Conservation (phyloP, 129 eudicot genomes). For the Chrysanthemum lavandulifolium region DNA sequence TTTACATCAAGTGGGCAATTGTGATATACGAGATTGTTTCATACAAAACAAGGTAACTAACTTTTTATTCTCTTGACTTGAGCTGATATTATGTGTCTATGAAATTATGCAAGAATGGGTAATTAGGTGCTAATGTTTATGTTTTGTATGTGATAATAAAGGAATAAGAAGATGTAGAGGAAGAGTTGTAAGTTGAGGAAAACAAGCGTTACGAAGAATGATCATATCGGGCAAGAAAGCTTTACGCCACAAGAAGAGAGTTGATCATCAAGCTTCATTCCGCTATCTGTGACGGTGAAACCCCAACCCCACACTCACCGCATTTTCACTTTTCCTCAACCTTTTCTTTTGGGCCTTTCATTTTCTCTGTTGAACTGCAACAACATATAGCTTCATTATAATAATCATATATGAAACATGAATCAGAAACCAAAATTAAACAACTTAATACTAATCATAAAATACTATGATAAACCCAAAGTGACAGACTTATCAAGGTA, state of each 20-base stretch:
- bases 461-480: too few relatives aligned
- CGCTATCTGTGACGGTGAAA: constrained; percentile 80
- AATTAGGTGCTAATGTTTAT: constrained; percentile 5
- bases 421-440: too few relatives aligned
- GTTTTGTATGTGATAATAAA: constrained; percentile 24
- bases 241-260: constrained; percentile 92
- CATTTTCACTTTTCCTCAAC: too few relatives aligned
- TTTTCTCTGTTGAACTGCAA: too few relatives aligned
- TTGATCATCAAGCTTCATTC: constrained; percentile 81
- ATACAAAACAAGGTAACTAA: constrained; percentile 57
- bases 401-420: too few relatives aligned
- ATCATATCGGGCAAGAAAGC: constrained; percentile 47
- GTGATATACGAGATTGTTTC: too few relatives aligned
- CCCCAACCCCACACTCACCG: neutral
- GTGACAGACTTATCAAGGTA: too few relatives aligned
- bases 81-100: neutral
- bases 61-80: neutral
- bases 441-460: too few relatives aligned
- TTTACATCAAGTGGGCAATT: too few relatives aligned
- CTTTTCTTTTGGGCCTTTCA: too few relatives aligned
- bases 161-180: constrained; percentile 63
- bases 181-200: constrained; percentile 66
- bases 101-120: neutral
- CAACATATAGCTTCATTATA: too few relatives aligned
- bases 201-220: constrained; percentile 38